Evolutionary conservation across 805 yeast species (phyloP), one percentile per base, ranked within the genome.

Genomic region (Kuraishia capsulata): DNA sequence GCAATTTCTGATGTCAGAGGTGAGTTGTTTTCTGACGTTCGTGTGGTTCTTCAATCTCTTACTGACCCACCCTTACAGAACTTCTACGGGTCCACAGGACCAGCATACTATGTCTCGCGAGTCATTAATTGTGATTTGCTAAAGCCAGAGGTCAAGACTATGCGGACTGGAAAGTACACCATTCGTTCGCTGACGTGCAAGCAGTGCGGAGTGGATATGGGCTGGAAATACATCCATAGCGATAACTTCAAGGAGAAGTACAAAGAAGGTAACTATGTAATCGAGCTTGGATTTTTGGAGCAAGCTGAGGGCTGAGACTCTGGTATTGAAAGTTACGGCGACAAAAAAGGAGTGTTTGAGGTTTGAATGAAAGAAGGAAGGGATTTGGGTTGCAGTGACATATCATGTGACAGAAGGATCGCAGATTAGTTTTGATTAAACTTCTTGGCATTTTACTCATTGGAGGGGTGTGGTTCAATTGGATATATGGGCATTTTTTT

Each of bases 211-310:
- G 37, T 35, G 8, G 41, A 44, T 18, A 23, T 60, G 10, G 65
- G 65, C 10, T 60, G 65, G 65, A 56, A 56, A 40, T 60, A 60
- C 37, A 39, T 60, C 13, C 50, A 45, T 33, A 47, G 59, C 37
- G 55, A 56, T 24, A 48, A 50, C 24, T 41, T 44, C 5, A 42
- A 47, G 20, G 57, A 60, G 41, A 52, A 46, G 32, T 59, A 59
- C 37, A 60, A 60, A 38, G 55, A 53, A 40, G 56, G 57, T n/a
- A 48, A 58, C 24, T 60, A 42, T 38, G 64, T 60, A 21, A 52
- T 60, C 37, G 65, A 60, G 43, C 38, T 46, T n/a, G 48, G 42
- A 16, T 39, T 44, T 19, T 39, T 54, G 25, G 57, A 54, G 40
- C 52, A 43, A 31, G 26, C 31, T 11, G 24, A 19, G 23, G 25